Conservation (phyloP, 2,329 filamentous ascomycete genomes). For the Leptodontidium sp. region DNA sequence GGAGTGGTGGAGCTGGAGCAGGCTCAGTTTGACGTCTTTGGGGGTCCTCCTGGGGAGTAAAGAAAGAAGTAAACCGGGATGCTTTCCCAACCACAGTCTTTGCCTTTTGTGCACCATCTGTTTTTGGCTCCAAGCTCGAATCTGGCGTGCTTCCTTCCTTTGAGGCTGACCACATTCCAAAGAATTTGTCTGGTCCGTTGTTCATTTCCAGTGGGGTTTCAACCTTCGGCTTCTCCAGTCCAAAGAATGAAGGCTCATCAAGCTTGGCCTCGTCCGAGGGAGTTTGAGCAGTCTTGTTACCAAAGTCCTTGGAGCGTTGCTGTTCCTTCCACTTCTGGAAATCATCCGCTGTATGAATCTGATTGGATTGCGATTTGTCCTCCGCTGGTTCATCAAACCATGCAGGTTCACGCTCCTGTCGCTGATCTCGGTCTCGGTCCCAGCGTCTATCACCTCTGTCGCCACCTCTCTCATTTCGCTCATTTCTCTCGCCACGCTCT, state of each 20-base stretch:
- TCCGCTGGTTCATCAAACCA: constrained; percentile 83
- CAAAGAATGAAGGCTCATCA: constrained; percentile 48
- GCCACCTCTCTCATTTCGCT: constrained; percentile 33
- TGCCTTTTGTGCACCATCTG: constrained; percentile 56
- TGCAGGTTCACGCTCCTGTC: constrained; percentile 83
- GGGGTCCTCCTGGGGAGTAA: constrained; percentile 64
- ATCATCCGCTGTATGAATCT: constrained; percentile 84
- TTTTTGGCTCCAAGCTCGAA: constrained; percentile 50
- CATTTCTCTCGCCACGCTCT: constrained; percentile 47
- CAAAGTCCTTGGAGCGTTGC: constrained; percentile 59
- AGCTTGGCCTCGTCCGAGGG: constrained; percentile 50
- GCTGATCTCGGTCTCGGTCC: constrained; percentile 64
- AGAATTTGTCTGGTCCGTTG: constrained; percentile 78
- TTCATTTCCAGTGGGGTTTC: constrained; percentile 67
- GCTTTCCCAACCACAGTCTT: constrained; percentile 68
- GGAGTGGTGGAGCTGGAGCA: constrained; percentile 52
- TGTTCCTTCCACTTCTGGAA: constrained; percentile 94
- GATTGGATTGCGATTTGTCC: constrained; percentile 73
- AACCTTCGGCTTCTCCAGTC: constrained; percentile 59
- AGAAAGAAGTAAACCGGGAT: constrained; percentile 88
- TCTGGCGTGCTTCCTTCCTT: constrained; percentile 56
- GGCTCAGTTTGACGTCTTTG: constrained; percentile 58
- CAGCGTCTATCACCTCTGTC: constrained; percentile 41
- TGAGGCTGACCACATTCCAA: constrained; percentile 62
- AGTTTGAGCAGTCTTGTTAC: constrained; percentile 41